phyloP scores from a whole-genome alignment of 1,284 basidiomycete genomes.

The Puccinia hordei region DNA sequence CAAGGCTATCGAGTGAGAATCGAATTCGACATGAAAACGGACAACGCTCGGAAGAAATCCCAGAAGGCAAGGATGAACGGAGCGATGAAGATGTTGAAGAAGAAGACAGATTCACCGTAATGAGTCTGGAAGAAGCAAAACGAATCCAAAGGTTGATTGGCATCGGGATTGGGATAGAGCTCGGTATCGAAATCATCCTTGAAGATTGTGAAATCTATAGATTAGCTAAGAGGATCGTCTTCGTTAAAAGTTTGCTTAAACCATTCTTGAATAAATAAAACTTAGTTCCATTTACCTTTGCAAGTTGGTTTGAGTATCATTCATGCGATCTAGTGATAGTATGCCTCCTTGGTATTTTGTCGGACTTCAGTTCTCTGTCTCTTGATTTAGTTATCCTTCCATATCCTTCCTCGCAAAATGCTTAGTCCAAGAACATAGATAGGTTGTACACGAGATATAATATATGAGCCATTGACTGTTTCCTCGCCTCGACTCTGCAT shows the following conservation, averaged over 20 bases:
- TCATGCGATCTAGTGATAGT: not conserved
- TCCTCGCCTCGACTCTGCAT: not conserved
- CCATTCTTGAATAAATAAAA: conserved; percentile 47
- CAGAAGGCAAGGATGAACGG: conserved; percentile 8
- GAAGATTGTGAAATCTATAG: conserved; percentile 86
- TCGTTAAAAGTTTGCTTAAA: conserved; percentile 71
- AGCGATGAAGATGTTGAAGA: conserved; percentile 61
- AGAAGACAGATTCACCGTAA: conserved; percentile 90
- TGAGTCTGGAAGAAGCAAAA: conserved; percentile 83
- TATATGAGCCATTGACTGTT: not conserved
- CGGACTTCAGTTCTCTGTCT: not conserved
- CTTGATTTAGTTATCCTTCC: not conserved
- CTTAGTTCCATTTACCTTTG: not conserved
- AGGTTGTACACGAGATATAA: not conserved
- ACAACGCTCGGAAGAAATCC: conserved; percentile 33
- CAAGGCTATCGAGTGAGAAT: not conserved
- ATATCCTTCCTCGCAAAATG: not conserved
- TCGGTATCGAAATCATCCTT: conserved; percentile 82
- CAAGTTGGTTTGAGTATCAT: not conserved
- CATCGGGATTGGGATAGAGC: conserved; percentile 81
- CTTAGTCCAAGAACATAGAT: not conserved
- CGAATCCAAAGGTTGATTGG: conserved; percentile 77
- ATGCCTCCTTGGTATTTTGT: not conserved
- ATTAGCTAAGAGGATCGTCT: conserved; percentile 78
- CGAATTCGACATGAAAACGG: not conserved